phyloP scores from a whole-genome alignment of 345 rosid species.

The Ceriops decandra region DNA sequence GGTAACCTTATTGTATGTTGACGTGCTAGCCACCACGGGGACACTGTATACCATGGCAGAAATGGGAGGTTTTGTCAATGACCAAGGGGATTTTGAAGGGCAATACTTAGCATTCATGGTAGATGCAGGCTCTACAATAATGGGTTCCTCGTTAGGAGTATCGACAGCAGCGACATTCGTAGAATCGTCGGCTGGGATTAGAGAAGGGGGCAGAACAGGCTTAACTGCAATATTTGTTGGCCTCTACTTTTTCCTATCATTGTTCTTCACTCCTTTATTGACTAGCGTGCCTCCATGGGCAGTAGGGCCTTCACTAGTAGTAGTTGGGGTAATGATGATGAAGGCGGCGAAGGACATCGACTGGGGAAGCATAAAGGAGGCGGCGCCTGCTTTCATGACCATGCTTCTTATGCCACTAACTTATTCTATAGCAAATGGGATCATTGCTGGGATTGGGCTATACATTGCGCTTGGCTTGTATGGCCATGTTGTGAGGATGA shows the following conservation, averaged over 20 bases:
- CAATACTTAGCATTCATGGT: conserved; percentile 74
- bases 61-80: conserved; percentile 60
- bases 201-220: conserved; percentile 92
- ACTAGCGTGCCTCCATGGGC: conserved; percentile 91
- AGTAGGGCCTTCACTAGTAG: conserved; percentile 72
- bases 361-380: conserved; percentile 66
- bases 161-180: conserved; percentile 60
- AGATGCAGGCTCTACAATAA: conserved; percentile 70
- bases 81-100: conserved; percentile 67
- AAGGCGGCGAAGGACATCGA: conserved; percentile 66
- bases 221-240: conserved; percentile 67
- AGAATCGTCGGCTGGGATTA: conserved; percentile 82
- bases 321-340: conserved; percentile 92
- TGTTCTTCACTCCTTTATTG: conserved; percentile 67
- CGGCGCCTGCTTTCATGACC: conserved; percentile 77
- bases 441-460: conserved; percentile 70
- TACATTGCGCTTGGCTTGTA: conserved; percentile 58
- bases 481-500: conserved; percentile 30
- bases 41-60: conserved; percentile 81
- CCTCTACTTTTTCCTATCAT: conserved; percentile 48
- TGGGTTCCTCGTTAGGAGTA: conserved; percentile 67
- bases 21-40: conserved; percentile 70
- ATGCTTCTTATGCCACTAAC: conserved; percentile 84
- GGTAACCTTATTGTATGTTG: conserved; percentile 58
- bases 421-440: conserved; percentile 81